phyloP scores from a whole-genome alignment of 495 filamentous ascomycete genomes.

The Pseudotulostoma volvatum region DNA sequence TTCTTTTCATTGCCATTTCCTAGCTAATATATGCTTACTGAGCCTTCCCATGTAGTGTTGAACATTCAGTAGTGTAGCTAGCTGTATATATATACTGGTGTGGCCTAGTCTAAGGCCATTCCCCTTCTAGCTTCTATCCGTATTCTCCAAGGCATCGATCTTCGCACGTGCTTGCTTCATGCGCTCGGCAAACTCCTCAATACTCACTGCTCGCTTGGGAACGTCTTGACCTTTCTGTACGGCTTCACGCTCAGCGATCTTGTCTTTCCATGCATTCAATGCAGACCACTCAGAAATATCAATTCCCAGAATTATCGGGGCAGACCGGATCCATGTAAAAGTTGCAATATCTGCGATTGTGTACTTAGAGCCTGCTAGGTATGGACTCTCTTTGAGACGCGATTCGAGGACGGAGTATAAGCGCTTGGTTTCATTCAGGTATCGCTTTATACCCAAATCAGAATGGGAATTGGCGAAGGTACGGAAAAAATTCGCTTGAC shows the following conservation, averaged over 20 bases:
- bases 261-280: slow-evolving; percentile 17
- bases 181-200: slow-evolving; percentile 16
- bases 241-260: slow-evolving; percentile 16
- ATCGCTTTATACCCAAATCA: no score
- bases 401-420: slow-evolving; percentile 28
- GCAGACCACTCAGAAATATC: slow-evolving; percentile 24
- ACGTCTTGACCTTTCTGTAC: slow-evolving; percentile 16
- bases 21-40: no score
- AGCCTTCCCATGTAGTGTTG: no score
- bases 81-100: no score
- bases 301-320: slow-evolving; percentile 10
- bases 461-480: no score
- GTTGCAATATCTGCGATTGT: slow-evolving; percentile 29
- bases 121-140: no score
- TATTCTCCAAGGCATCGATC: slow-evolving; percentile 14
- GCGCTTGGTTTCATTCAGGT: no score
- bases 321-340: slow-evolving; percentile 19
- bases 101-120: no score
- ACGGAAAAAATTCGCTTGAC: no score
- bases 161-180: slow-evolving; percentile 17
- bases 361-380: slow-evolving; percentile 23
- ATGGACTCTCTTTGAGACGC: slow-evolving; percentile 26
- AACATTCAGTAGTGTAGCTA: no score
- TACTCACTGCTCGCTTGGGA: slow-evolving; percentile 8
- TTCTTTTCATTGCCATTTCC: no score